Percentiles rank a stretch among this genome's conserved stretches.
Evolutionary conservation across 192 early-diverging fungal species (phyloP).

Genomic region (Thamnidium elegans): DNA sequence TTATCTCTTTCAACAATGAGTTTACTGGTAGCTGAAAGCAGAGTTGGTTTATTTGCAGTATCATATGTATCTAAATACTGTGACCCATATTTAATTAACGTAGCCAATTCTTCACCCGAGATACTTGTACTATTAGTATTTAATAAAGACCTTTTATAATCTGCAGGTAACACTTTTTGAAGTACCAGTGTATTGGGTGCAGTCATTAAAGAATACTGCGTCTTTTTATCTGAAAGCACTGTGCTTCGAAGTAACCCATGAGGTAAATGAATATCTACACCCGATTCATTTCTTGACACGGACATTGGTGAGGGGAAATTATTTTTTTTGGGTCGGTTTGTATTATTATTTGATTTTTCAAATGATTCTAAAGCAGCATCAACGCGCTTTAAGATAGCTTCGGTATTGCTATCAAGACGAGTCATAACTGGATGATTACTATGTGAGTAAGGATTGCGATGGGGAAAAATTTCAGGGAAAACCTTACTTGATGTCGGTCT

Average conservation of each 20-base stretch:
- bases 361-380: slow-evolving; percentile 12
- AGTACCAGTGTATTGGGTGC: background rate
- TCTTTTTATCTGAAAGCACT: slow-evolving; percentile 1
- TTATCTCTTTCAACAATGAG: background rate
- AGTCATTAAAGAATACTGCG: slow-evolving; percentile 17
- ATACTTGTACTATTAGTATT: background rate
- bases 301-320: background rate
- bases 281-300: background rate
- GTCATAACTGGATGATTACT: slow-evolving; percentile 13
- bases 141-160: background rate
- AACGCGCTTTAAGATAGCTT: slow-evolving; percentile 17
- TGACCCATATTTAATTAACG: slow-evolving; percentile 13
- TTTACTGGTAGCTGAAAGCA: background rate
- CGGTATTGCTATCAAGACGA: slow-evolving; percentile 15
- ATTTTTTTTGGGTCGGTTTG: background rate
- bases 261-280: slow-evolving; percentile 11
- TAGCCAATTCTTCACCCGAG: slow-evolving; percentile 11
- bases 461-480: slow-evolving; percentile 2
- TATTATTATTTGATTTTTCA: background rate
- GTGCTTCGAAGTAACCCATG: slow-evolving; percentile 15
- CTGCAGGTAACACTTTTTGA: slow-evolving; percentile 4
- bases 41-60: slow-evolving; percentile 1
- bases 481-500: slow-evolving; percentile 14
- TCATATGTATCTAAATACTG: slow-evolving; percentile 14
- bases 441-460: background rate